A percentile compares a stretch with the other conserved stretches of the same genome.
phyloP scores from a whole-genome alignment of 768 basidiomycete genomes.

The Fomitopsis pulvina region DNA sequence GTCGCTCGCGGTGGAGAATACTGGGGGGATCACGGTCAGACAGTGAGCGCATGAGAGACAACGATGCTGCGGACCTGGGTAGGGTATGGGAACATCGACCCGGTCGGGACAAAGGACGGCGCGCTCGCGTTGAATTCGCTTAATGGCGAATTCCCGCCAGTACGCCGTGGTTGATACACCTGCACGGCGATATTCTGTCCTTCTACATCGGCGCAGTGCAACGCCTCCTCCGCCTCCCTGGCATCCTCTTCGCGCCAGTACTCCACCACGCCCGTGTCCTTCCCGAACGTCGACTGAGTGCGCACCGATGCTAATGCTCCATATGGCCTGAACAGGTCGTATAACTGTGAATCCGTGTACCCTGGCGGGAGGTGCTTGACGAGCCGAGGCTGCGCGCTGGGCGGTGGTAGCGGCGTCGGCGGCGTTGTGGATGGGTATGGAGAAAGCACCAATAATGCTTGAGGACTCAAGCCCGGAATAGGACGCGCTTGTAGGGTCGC shows the following conservation, averaged over 20 bases:
- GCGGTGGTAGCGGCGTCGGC: slow-evolving; percentile 68
- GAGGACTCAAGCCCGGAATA: slow-evolving; percentile 53
- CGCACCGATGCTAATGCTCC: slow-evolving; percentile 79
- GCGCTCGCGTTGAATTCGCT: slow-evolving; percentile 70
- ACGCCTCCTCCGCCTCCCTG: slow-evolving; percentile 64
- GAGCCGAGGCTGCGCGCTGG: slow-evolving; percentile 70
- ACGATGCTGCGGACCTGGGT: slow-evolving; percentile 37
- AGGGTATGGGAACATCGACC: slow-evolving; percentile 59
- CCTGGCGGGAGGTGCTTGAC: slow-evolving; percentile 76
- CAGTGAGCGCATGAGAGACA: background rate
- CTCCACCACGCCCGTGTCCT: slow-evolving; percentile 74
- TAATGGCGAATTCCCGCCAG: slow-evolving; percentile 43
- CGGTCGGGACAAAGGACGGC: slow-evolving; percentile 70
- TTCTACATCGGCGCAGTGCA: slow-evolving; percentile 80
- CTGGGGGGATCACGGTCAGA: slow-evolving; percentile 21
- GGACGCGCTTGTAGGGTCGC: slow-evolving; percentile 76
- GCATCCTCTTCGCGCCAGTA: slow-evolving; percentile 89
- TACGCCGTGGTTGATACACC: slow-evolving; percentile 59
- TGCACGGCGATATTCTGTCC: slow-evolving; percentile 84
- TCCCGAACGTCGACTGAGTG: slow-evolving; percentile 67
- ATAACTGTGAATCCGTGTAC: slow-evolving; percentile 67
- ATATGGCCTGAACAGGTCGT: slow-evolving; percentile 78
- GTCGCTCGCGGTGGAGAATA: slow-evolving; percentile 66
- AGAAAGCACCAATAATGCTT: slow-evolving; percentile 62
- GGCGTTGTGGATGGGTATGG: slow-evolving; percentile 79